These are phyloP conservation scores for Pouteria glomerata DNA, from an alignment of 148 eudicot species.

Conservation along the genomic window DNA sequence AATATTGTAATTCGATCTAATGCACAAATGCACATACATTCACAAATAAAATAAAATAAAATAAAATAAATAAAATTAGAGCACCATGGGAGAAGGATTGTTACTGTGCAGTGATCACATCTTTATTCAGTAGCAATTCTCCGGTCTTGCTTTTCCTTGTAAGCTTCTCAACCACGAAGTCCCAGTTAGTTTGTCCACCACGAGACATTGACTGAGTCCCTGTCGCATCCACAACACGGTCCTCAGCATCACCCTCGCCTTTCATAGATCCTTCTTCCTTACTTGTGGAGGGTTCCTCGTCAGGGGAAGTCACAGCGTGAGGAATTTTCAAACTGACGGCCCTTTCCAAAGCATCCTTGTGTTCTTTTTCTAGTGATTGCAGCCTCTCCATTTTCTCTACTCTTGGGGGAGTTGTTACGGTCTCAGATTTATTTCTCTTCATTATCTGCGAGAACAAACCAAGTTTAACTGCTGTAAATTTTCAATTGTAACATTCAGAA, in stretches of 20 bases:
- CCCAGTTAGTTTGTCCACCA: conserved; percentile 48
- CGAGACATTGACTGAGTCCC: conserved; percentile 11
- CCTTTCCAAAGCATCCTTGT: conserved; percentile 84
- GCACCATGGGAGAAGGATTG: not conserved
- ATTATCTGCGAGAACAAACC: conserved; percentile 35
- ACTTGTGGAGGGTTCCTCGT: conserved; percentile 20
- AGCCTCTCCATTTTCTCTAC: conserved; percentile 65
- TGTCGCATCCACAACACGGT: conserved; percentile 6
- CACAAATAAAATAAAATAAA: too few relatives aligned
- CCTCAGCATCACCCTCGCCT: not conserved
- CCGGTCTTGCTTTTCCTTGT: conserved; percentile 34
- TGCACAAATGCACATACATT: too few relatives aligned
- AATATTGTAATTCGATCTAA: too few relatives aligned
- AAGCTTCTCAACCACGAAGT: conserved; percentile 55
- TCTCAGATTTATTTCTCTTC: conserved; percentile 31
- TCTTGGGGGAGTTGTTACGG: conserved; percentile 52
- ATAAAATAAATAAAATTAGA: too few relatives aligned
- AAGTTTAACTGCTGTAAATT: not conserved
- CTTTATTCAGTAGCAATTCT: conserved; percentile 18
- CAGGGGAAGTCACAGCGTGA: conserved; percentile 46
- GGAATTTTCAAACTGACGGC: conserved; percentile 83
- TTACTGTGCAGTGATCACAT: conserved; percentile 16
- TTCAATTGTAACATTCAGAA: not conserved
- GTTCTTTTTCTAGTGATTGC: conserved; percentile 65
- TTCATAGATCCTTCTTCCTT: conserved; percentile 12